Conservation (phyloP, 1,284 basidiomycete species). For the Ganoderma boninense region DNA sequence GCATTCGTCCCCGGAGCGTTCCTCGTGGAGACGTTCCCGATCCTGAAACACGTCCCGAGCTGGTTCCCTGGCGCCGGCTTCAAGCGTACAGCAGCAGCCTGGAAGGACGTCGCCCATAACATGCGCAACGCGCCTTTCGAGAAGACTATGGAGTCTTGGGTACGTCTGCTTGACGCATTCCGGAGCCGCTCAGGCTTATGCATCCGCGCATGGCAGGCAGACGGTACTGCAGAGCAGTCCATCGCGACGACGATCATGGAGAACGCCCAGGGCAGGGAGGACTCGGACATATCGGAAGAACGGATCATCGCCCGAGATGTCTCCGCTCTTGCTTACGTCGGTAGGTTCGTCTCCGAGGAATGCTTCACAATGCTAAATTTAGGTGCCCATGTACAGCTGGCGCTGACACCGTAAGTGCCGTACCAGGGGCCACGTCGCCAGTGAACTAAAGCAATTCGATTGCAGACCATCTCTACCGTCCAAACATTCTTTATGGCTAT, state of each 20-base stretch:
- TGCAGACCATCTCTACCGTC: constrained; percentile 28
- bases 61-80: constrained; percentile 12
- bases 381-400: constrained; percentile 12
- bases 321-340: constrained; percentile 24
- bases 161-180: background rate
- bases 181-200: background rate
- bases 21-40: constrained; percentile 14
- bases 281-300: constrained; percentile 19
- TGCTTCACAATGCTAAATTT: background rate
- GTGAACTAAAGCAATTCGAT: background rate
- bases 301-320: constrained; percentile 19
- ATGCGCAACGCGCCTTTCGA: constrained; percentile 13
- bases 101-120: background rate
- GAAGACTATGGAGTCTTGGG: constrained; percentile 10
- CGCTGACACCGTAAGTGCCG: constrained; percentile 27
- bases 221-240: constrained; percentile 21
- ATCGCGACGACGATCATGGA: constrained; percentile 23
- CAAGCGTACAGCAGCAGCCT: constrained; percentile 3
- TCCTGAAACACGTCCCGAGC: background rate
- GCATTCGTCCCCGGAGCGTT: constrained; percentile 11
- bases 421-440: background rate
- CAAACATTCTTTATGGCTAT: constrained; percentile 46
- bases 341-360: constrained; percentile 9
- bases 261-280: constrained; percentile 12
- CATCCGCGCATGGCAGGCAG: constrained; percentile 7